Evolutionary conservation across 2,329 filamentous ascomycete genomes (phyloP).

Genomic region (Elsinoe fawcettii): DNA sequence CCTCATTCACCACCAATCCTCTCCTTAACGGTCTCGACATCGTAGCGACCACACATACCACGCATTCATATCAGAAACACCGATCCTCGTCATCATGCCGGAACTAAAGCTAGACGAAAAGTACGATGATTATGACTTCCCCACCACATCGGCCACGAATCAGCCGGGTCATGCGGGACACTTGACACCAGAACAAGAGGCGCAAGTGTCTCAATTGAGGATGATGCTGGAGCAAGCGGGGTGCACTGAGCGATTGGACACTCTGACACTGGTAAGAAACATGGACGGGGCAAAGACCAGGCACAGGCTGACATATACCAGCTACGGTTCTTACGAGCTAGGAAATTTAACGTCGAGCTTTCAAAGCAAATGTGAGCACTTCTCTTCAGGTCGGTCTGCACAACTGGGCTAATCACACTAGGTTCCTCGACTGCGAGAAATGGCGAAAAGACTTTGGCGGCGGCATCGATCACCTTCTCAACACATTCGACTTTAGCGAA

Average conservation of each 20-base stretch:
- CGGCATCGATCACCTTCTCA: slow-evolving; percentile 68
- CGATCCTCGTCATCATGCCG: slow-evolving; percentile 26
- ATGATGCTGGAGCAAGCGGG: slow-evolving; percentile 76
- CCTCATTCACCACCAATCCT: neutral
- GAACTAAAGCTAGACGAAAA: slow-evolving; percentile 63
- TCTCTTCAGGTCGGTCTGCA: too few relatives aligned
- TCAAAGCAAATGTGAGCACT: slow-evolving; percentile 75
- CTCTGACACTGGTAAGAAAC: slow-evolving; percentile 70
- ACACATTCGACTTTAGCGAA: slow-evolving; percentile 68
- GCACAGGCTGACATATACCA: slow-evolving; percentile 29
- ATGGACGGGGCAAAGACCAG: neutral
- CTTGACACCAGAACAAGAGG: slow-evolving; percentile 79
- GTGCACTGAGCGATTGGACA: slow-evolving; percentile 79
- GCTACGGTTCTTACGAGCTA: slow-evolving; percentile 84
- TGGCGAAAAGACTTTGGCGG: slow-evolving; percentile 78
- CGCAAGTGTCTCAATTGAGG: slow-evolving; percentile 78
- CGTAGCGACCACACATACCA: neutral
- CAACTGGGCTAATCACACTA: slow-evolving; percentile 37
- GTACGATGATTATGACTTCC: slow-evolving; percentile 95
- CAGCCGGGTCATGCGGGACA: slow-evolving; percentile 79
- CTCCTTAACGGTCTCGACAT: neutral
- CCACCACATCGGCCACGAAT: slow-evolving; percentile 62
- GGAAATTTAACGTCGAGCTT: slow-evolving; percentile 84
- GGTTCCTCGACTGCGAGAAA: slow-evolving; percentile 84
- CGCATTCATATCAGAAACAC: neutral